Conservation (phyloP, 1,284 basidiomycete species). For the Megacollybia platyphylla region DNA sequence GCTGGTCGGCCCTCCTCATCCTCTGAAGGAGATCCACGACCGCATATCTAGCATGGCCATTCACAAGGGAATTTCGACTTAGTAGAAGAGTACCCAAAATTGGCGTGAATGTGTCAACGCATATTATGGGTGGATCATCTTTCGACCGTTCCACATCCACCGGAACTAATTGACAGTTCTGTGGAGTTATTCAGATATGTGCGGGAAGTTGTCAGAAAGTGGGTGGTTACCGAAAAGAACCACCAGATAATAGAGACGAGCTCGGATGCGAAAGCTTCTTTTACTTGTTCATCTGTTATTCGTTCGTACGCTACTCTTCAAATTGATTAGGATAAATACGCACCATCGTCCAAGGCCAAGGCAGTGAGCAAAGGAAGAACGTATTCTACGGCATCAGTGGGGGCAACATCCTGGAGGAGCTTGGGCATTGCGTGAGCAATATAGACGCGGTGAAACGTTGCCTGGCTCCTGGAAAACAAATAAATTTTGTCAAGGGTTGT, state of each 20-base stretch:
- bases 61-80: conserved; percentile 66
- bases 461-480: conserved; percentile 80
- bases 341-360: conserved; percentile 82
- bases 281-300: conserved; percentile 72
- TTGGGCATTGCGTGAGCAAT: conserved; percentile 73
- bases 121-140: background rate
- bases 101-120: conserved; percentile 55
- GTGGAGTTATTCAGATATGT: conserved; percentile 7
- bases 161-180: conserved; percentile 51
- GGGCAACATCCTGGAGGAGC: conserved; percentile 64
- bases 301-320: conserved; percentile 2
- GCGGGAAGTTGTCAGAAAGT: conserved; percentile 8
- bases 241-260: conserved; percentile 86
- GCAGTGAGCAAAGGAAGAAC: conserved; percentile 83
- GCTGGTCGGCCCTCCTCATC: conserved; percentile 21
- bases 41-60: conserved; percentile 62
- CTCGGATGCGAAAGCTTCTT: conserved; percentile 80
- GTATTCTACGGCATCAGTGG: conserved; percentile 88
- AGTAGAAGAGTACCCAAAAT: conserved; percentile 83
- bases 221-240: conserved; percentile 66
- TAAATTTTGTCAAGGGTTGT: conserved; percentile 89
- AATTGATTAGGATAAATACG: conserved; percentile 11
- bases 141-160: conserved; percentile 23
- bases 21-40: conserved; percentile 71
- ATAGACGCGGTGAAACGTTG: conserved; percentile 75